A percentile compares a stretch with the other conserved stretches of the same genome.
Evolutionary conservation across 371 early-diverging fungal genomes (phyloP).

Genomic region (Thermomucor indicae-seudaticae): DNA sequence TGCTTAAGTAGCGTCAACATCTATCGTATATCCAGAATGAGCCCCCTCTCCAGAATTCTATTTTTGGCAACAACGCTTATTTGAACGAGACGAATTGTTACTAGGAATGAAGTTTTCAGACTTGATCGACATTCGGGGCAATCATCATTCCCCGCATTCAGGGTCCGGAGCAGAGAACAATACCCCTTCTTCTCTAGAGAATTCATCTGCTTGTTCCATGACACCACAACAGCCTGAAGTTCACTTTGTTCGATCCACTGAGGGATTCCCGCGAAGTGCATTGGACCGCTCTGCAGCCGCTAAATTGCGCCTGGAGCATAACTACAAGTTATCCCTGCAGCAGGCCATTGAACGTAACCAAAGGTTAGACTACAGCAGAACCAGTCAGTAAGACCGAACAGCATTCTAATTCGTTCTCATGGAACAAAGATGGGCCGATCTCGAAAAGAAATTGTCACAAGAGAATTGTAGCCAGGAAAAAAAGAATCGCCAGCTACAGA

Average conservation of each 20-base stretch:
- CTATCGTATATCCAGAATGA: too few species aligned
- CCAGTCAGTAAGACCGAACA: not conserved
- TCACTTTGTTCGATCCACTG: conserved; percentile 52
- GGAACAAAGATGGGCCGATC: conserved; percentile 62
- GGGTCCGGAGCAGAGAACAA: not conserved
- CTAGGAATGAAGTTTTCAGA: too few species aligned
- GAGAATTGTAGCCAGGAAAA: conserved; percentile 86
- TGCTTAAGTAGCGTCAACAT: too few species aligned
- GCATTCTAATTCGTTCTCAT: not conserved
- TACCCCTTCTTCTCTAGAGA: conserved; percentile 4
- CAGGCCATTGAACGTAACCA: conserved; percentile 89
- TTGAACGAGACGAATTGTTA: too few species aligned
- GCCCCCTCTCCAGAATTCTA: too few species aligned
- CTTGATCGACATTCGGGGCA: too few species aligned
- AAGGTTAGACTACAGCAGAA: too few species aligned
- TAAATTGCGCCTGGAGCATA: conserved; percentile 83
- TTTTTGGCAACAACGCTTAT: too few species aligned
- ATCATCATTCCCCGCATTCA: too few species aligned
- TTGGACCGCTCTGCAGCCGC: conserved; percentile 85
- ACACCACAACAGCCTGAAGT: conserved; percentile 15
- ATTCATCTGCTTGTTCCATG: conserved; percentile 1
- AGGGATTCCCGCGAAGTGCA: conserved; percentile 67
- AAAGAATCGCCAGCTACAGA: conserved; percentile 75
- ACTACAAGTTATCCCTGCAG: conserved; percentile 81
- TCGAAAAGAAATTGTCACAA: conserved; percentile 68